Conservation (phyloP, 2,329 filamentous ascomycete genomes). For the Colletotrichum endophyticum region DNA sequence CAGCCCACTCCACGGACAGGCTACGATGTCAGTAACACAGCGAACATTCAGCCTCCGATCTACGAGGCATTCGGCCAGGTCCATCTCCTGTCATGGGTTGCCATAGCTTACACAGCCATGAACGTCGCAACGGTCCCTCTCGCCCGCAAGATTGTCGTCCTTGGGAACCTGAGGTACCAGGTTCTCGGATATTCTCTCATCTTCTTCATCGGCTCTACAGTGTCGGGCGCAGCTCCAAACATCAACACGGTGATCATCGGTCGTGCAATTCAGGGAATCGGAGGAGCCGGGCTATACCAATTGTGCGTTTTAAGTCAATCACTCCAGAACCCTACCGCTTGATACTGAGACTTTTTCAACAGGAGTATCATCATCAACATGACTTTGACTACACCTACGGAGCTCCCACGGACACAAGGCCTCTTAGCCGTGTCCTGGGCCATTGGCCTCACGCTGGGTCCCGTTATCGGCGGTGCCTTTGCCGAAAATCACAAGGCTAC, state of each 20-base stretch:
- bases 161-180: slow-evolving; percentile 35
- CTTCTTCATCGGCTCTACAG: slow-evolving; percentile 30
- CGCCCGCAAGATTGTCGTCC: slow-evolving; percentile 34
- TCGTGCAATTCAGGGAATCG: slow-evolving; percentile 34
- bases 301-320: slow-evolving; percentile 23
- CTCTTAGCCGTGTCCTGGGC: slow-evolving; percentile 31
- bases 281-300: slow-evolving; percentile 34
- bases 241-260: slow-evolving; percentile 35
- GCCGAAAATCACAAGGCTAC: slow-evolving; percentile 36
- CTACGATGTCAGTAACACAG: slow-evolving; percentile 49
- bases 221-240: slow-evolving; percentile 32
- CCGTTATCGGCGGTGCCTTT: slow-evolving; percentile 33
- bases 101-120: slow-evolving; percentile 37
- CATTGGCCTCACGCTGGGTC: slow-evolving; percentile 25
- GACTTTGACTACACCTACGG: slow-evolving; percentile 25
- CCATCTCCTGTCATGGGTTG: slow-evolving; percentile 43
- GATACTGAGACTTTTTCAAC: background rate
- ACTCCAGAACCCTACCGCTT: rapidly evolving
- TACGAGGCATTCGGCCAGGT: slow-evolving; percentile 53
- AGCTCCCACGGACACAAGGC: slow-evolving; percentile 27
- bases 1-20: slow-evolving; percentile 25
- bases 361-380: slow-evolving; percentile 23
- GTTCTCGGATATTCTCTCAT: slow-evolving; percentile 28
- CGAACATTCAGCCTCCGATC: slow-evolving; percentile 61
- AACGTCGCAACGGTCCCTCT: slow-evolving; percentile 38